Evolutionary conservation across 768 basidiomycete genomes (phyloP).

Genomic region (Sistotremastrum niveocremeum): DNA sequence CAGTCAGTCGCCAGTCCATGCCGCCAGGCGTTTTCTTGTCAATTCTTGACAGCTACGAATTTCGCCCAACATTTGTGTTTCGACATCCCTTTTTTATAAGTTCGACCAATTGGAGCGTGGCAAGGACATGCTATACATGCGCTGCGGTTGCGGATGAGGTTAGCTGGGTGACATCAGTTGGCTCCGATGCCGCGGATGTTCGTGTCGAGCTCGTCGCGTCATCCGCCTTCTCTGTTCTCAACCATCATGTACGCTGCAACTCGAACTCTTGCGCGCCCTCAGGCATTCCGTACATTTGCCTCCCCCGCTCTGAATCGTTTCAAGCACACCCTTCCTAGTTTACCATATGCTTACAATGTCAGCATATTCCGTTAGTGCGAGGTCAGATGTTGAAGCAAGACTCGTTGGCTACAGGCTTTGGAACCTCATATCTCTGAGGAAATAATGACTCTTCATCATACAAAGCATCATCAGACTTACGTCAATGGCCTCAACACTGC

Average conservation of each 20-base stretch:
- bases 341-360: constrained; percentile 75
- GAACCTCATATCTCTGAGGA: constrained; percentile 85
- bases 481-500: constrained; percentile 92
- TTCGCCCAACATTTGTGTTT: too few species aligned
- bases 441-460: constrained; percentile 92
- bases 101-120: too few species aligned
- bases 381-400: not conserved
- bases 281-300: constrained; percentile 32
- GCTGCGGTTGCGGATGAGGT: too few species aligned
- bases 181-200: too few species aligned
- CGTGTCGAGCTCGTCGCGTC: too few species aligned
- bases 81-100: too few species aligned
- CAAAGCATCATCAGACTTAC: constrained; percentile 86
- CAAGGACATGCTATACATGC: too few species aligned
- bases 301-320: constrained; percentile 28
- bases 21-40: too few species aligned
- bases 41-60: too few species aligned
- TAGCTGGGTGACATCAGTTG: too few species aligned
- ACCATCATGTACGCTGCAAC: constrained; percentile 36
- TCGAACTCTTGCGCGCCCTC: constrained; percentile 29
- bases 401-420: constrained; percentile 41
- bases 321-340: constrained; percentile 60
- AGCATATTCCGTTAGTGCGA: constrained; percentile 9
- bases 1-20: too few species aligned
- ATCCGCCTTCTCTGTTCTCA: not conserved